Percentiles rank a stretch among this genome's conserved stretches.
phyloP scores from a whole-genome alignment of 495 filamentous ascomycete species.

The Lasiosphaeriaceae sp. region DNA sequence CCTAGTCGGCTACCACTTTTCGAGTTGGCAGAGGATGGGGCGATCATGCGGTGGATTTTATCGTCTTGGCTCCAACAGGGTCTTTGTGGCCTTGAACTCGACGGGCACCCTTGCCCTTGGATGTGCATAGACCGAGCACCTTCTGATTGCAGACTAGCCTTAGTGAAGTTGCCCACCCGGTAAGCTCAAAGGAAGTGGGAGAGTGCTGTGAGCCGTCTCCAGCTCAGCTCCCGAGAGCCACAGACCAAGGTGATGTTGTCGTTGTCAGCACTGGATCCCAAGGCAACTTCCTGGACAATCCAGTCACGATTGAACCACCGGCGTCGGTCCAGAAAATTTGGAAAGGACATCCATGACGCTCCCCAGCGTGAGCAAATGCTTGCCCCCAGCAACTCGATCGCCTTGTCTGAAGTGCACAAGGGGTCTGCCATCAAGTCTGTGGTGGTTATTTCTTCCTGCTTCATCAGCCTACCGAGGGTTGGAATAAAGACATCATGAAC shows the following conservation, averaged over 20 bases:
- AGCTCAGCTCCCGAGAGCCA: not conserved
- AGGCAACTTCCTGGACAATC: not conserved
- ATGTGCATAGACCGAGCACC: no score
- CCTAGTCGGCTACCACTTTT: no score
- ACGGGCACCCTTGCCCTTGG: no score
- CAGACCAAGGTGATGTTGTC: not conserved
- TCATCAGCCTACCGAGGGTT: not conserved
- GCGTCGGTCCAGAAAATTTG: constrained; percentile 1
- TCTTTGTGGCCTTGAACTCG: not conserved
- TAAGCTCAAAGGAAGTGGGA: not conserved
- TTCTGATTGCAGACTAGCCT: not conserved
- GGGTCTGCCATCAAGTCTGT: not conserved
- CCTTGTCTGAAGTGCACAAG: not conserved
- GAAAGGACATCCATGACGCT: not conserved
- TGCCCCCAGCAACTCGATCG: not conserved
- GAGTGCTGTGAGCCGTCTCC: not conserved
- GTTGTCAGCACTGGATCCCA: no score
- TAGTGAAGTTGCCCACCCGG: constrained; percentile 1
- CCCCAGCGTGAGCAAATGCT: not conserved
- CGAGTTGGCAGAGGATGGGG: not conserved
- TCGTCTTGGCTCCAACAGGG: not conserved
- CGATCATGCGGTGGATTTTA: not conserved
- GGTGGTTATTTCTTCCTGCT: not conserved
- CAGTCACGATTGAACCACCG: not conserved
- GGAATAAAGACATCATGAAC: constrained; percentile 1